These are phyloP conservation scores for Neurospora sp. DNA, from an alignment of 495 filamentous ascomycete genomes.

Conservation along the genomic window DNA sequence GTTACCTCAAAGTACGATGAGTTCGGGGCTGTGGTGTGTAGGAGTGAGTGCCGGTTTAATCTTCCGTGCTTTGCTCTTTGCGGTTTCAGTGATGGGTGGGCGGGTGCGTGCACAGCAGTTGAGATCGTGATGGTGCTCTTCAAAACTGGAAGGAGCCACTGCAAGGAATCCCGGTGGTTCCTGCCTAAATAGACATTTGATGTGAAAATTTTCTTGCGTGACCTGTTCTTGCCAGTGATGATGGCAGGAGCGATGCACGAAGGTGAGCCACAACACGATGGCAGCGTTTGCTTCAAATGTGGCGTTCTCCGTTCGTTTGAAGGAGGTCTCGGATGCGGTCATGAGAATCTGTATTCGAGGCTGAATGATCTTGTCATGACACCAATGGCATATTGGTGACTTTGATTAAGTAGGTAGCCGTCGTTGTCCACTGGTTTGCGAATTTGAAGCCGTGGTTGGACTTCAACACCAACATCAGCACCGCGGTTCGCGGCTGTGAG, in stretches of 20 bases:
- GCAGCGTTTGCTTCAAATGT: neutral
- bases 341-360: neutral
- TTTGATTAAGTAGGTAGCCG: neutral
- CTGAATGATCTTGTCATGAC: neutral
- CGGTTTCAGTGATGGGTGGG: neutral
- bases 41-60: neutral
- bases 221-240: neutral
- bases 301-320: neutral
- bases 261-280: neutral
- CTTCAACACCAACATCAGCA: neutral
- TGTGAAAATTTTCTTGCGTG: too few species aligned
- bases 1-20: too few species aligned
- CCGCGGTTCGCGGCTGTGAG: neutral
- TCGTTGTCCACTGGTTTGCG: neutral
- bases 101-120: neutral
- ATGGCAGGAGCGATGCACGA: neutral
- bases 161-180: neutral
- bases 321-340: neutral
- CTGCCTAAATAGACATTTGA: neutral
- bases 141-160: neutral
- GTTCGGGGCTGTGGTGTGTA: too few species aligned
- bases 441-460: neutral
- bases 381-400: neutral
- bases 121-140: neutral
- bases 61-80: neutral